Evolutionary conservation across 805 yeast genomes (phyloP).

Genomic region (Candida taoyuanica): DNA sequence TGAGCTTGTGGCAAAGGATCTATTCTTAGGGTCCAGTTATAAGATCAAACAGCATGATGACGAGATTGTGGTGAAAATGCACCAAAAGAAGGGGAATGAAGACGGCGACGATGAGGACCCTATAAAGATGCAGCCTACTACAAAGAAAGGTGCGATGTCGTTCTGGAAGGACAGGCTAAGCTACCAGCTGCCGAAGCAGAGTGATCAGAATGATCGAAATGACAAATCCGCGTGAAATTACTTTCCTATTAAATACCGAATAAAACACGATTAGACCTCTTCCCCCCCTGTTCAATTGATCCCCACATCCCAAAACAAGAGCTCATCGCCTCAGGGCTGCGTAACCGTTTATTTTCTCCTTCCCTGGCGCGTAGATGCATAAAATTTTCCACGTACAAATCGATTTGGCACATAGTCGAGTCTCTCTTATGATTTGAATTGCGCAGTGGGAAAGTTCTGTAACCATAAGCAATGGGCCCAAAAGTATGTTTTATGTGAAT

Average conservation of each 20-base stretch:
- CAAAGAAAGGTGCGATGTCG: constrained; percentile 20
- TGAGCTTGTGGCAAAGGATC: constrained; percentile 68
- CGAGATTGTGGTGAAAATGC: constrained; percentile 14
- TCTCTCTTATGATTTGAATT: background rate
- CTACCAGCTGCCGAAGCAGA: constrained; percentile 5
- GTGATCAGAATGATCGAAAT: background rate
- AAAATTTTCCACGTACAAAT: constrained; percentile 8
- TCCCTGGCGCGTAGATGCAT: constrained; percentile 6
- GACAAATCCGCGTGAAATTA: background rate
- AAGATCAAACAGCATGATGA: constrained; percentile 24
- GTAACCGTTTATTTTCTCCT: constrained; percentile 5
- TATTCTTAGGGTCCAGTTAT: constrained; percentile 48
- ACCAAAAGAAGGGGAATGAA: constrained; percentile 5
- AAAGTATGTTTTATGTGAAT: too few species aligned
- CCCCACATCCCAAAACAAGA: too few species aligned
- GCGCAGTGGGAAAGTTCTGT: background rate
- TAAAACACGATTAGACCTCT: too few species aligned
- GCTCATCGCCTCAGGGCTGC: constrained; percentile 12
- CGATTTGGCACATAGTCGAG: constrained; percentile 7
- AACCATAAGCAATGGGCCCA: too few species aligned
- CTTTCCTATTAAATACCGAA: background rate
- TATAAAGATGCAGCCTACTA: constrained; percentile 26
- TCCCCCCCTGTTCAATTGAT: too few species aligned
- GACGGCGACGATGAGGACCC: constrained; percentile 22
- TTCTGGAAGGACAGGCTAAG: constrained; percentile 26